These are phyloP conservation scores for Senna tora DNA, from an alignment of 306 rosid species.

Conservation along the genomic window DNA sequence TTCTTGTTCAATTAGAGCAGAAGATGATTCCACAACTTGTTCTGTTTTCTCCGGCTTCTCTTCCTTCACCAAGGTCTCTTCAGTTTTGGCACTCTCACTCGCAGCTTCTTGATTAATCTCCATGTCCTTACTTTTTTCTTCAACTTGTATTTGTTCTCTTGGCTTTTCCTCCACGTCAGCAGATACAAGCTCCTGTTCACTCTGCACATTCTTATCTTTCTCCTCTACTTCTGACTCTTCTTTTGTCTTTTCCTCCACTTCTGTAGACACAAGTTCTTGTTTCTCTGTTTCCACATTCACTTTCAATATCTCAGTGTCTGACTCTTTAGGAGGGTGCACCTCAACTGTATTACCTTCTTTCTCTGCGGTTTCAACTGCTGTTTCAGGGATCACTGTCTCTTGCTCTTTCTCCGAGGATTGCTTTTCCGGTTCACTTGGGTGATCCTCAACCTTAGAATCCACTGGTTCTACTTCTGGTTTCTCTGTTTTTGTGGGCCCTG, in stretches of 20 bases:
- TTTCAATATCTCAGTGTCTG: not conserved
- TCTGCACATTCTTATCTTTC: too few species aligned
- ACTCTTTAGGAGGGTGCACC: not conserved
- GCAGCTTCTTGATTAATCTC: conserved; percentile 40
- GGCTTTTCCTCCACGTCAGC: not conserved
- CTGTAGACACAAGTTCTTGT: not conserved
- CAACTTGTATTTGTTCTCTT: not conserved
- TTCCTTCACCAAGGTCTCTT: conserved; percentile 37
- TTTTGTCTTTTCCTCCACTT: not conserved
- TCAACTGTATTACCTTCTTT: conserved; percentile 8
- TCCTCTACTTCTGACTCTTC: not conserved
- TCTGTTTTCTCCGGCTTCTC: conserved; percentile 14
- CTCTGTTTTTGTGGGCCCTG: conserved; percentile 31
- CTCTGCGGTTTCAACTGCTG: conserved; percentile 25
- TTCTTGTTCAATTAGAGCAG: conserved; percentile 39
- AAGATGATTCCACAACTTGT: conserved; percentile 47
- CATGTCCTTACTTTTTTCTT: conserved; percentile 34
- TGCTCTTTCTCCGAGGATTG: conserved; percentile 35
- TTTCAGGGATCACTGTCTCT: conserved; percentile 25
- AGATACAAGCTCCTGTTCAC: not conserved
- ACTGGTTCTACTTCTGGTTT: conserved; percentile 39
- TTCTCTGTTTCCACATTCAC: not conserved
- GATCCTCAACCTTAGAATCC: conserved; percentile 44
- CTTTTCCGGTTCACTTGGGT: conserved; percentile 36
- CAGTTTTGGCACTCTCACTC: conserved; percentile 26